phyloP scores from a whole-genome alignment of 345 rosid species.

The Eucalyptus fibrosa region DNA sequence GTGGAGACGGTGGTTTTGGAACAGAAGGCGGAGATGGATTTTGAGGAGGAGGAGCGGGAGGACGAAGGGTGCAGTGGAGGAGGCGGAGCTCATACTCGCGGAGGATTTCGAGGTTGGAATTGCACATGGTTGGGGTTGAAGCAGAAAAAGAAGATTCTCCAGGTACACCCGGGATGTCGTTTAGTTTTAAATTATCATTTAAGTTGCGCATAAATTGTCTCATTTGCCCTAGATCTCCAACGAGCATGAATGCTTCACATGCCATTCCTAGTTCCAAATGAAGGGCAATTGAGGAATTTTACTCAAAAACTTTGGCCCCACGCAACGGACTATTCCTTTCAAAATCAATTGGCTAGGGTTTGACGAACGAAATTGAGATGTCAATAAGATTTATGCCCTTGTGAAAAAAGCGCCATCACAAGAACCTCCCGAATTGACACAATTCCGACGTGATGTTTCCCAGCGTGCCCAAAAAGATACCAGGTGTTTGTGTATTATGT shows the following conservation, averaged over 20 bases:
- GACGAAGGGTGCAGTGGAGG: slow-evolving; percentile 20
- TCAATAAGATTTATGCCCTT: neutral
- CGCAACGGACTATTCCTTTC: neutral
- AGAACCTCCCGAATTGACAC: neutral
- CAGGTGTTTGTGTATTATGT: neutral
- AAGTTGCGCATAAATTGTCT: neutral
- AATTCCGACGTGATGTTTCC: neutral
- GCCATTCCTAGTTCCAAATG: too few relatives aligned
- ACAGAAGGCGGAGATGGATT: neutral
- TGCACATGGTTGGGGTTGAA: neutral
- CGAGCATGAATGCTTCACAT: too few relatives aligned
- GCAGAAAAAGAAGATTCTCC: neutral
- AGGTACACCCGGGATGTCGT: neutral
- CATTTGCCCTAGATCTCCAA: neutral
- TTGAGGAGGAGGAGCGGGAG: neutral
- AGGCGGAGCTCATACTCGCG: slow-evolving; percentile 32
- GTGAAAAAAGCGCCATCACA: neutral
- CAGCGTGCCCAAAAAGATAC: neutral
- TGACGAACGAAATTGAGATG: neutral
- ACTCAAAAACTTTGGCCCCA: too few relatives aligned
- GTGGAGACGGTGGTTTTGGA: slow-evolving; percentile 10
- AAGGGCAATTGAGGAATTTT: too few relatives aligned
- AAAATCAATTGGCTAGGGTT: neutral
- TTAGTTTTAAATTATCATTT: neutral
- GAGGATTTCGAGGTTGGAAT: neutral